phyloP scores from a whole-genome alignment of 345 rosid genomes.

The Nephelium lappaceum region DNA sequence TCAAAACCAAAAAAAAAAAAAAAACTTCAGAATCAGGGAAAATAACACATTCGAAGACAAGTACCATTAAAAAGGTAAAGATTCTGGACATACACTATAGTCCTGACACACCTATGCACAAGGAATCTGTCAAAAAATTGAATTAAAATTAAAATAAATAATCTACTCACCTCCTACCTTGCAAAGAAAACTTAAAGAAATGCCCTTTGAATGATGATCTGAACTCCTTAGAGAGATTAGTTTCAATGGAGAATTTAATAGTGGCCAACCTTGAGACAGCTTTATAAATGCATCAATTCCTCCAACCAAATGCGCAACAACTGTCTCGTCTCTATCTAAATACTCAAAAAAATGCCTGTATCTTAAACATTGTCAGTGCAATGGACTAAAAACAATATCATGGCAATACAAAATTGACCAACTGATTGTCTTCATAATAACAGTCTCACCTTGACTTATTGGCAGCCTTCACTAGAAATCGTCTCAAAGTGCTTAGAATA shows the following conservation, averaged over 20 bases:
- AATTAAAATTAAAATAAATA: neutral
- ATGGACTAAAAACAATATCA: constrained; percentile 3
- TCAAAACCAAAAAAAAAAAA: neutral
- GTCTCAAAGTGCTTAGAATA: constrained; percentile 63
- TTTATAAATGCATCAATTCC: constrained; percentile 65
- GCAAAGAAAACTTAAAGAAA: constrained; percentile 57
- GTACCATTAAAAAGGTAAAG: neutral
- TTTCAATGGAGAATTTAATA: constrained; percentile 45
- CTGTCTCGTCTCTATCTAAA: constrained; percentile 61
- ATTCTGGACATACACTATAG: neutral
- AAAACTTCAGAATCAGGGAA: neutral
- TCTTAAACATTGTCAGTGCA: constrained; percentile 13
- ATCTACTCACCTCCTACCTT: constrained; percentile 63
- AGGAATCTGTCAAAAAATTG: neutral
- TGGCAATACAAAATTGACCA: neutral
- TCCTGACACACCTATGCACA: neutral
- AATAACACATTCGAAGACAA: neutral
- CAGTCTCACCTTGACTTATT: constrained; percentile 58
- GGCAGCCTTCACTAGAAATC: constrained; percentile 47
- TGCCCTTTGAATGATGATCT: constrained; percentile 45
- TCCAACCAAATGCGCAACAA: constrained; percentile 61
- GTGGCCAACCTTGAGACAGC: constrained; percentile 77
- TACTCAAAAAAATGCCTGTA: constrained; percentile 75
- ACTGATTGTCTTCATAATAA: neutral
- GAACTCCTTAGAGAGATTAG: constrained; percentile 53